Conservation (phyloP, 495 filamentous ascomycete genomes). For the Aspergillus conjunctus region DNA sequence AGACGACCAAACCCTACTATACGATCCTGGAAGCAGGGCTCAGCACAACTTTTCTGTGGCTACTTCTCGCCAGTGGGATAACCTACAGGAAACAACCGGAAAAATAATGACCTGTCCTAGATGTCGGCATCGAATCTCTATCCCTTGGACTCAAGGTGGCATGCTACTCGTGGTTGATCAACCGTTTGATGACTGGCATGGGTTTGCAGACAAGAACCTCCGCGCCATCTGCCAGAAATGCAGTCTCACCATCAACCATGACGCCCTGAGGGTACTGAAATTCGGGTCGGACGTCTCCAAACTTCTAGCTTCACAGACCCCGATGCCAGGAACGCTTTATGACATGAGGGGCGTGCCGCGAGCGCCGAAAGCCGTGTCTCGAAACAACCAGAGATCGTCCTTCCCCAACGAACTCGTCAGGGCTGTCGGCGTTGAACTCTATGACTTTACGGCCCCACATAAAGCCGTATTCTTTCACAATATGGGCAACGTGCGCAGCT, state of each 20-base stretch:
- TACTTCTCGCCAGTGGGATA: slow-evolving; percentile 63
- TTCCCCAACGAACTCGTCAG: slow-evolving; percentile 65
- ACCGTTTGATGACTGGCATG: slow-evolving; percentile 36
- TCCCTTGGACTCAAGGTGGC: slow-evolving; percentile 64
- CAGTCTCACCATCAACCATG: slow-evolving; percentile 49
- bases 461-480: slow-evolving; percentile 14
- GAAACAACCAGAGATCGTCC: slow-evolving; percentile 22
- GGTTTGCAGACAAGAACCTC: slow-evolving; percentile 69
- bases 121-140: slow-evolving; percentile 46
- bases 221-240: slow-evolving; percentile 48
- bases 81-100: slow-evolving; percentile 48
- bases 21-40: slow-evolving; percentile 52
- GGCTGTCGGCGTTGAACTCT: slow-evolving; percentile 39
- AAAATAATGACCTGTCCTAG: slow-evolving; percentile 60
- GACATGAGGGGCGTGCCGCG: slow-evolving; percentile 35
- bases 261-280: slow-evolving; percentile 53
- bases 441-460: slow-evolving; percentile 31
- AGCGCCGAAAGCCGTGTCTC: not conserved
- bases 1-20: slow-evolving; percentile 62
- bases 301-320: slow-evolving; percentile 43
- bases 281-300: slow-evolving; percentile 56
- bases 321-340: slow-evolving; percentile 69
- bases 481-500: slow-evolving; percentile 24
- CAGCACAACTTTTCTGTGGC: slow-evolving; percentile 47
- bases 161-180: slow-evolving; percentile 27